These are phyloP conservation scores for Gliomastix tumulicola DNA, from an alignment of 2,329 filamentous ascomycete genomes.

Conservation along the genomic window DNA sequence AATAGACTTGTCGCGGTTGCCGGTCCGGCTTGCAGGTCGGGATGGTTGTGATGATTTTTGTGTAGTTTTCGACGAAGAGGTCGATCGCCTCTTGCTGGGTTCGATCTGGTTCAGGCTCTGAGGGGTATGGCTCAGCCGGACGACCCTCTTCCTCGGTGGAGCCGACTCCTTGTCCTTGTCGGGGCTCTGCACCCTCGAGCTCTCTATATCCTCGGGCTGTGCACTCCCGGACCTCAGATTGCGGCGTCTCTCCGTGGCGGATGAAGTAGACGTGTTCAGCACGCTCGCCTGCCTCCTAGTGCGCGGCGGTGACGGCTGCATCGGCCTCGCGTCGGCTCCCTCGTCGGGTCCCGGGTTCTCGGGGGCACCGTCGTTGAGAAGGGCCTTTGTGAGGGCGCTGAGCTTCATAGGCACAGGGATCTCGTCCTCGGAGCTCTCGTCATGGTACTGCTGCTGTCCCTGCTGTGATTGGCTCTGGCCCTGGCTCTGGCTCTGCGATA, in stretches of 20 bases:
- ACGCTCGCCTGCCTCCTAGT: conserved; percentile 43
- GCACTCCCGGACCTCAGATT: conserved; percentile 40
- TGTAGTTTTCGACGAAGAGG: conserved; percentile 34
- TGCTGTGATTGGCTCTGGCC: conserved; percentile 20
- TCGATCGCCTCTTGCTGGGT: conserved; percentile 38
- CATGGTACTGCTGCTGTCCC: conserved; percentile 34
- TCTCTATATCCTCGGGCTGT: conserved; percentile 26
- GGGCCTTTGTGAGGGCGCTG: conserved; percentile 82
- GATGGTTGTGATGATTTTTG: conserved; percentile 14
- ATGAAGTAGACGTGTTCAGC: conserved; percentile 34
- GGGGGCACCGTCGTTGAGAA: conserved; percentile 60
- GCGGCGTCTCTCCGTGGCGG: conserved; percentile 34
- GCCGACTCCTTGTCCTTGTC: conserved; percentile 40
- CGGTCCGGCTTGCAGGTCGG: conserved; percentile 26
- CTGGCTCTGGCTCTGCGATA: too few species aligned
- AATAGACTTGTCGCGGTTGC: conserved; percentile 30
- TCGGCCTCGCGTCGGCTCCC: too few species aligned
- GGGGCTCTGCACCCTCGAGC: conserved; percentile 35
- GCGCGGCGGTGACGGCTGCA: conserved; percentile 34
- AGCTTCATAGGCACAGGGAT: conserved; percentile 88
- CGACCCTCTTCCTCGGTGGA: conserved; percentile 48
- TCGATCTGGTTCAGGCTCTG: conserved; percentile 32
- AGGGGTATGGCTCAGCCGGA: conserved; percentile 47
- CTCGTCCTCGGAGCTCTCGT: conserved; percentile 93
- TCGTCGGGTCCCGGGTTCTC: conserved; percentile 34